Evolutionary conservation across 2,329 filamentous ascomycete genomes (phyloP).

Genomic region (Aspergillus uvarum): DNA sequence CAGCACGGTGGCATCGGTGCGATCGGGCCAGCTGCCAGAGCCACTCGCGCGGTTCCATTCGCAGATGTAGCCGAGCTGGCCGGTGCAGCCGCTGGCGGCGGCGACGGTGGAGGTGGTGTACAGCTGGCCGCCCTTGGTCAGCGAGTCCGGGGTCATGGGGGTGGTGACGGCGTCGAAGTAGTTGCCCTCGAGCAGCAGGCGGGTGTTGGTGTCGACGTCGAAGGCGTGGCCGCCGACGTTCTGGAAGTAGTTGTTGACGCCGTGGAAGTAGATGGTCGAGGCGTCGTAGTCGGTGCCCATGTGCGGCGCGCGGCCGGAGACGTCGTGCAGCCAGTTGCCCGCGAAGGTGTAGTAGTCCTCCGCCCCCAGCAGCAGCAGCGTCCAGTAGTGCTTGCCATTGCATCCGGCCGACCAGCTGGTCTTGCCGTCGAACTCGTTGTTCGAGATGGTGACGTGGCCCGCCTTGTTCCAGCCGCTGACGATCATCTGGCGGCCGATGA

Average conservation of each 20-base stretch:
- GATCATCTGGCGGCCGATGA: slow-evolving; percentile 37
- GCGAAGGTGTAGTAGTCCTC: slow-evolving; percentile 57
- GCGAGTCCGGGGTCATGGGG: slow-evolving; percentile 27
- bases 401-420: slow-evolving; percentile 57
- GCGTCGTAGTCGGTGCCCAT: neutral
- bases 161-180: slow-evolving; percentile 45
- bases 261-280: slow-evolving; percentile 54
- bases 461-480: slow-evolving; percentile 19
- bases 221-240: slow-evolving; percentile 48
- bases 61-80: slow-evolving; percentile 13
- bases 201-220: slow-evolving; percentile 29
- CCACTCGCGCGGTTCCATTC: slow-evolving; percentile 13
- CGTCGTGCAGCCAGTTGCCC: slow-evolving; percentile 60
- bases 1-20: slow-evolving; percentile 9
- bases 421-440: slow-evolving; percentile 58
- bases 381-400: slow-evolving; percentile 61
- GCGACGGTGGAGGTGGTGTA: slow-evolving; percentile 12
- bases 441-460: slow-evolving; percentile 45
- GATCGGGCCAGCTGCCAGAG: slow-evolving; percentile 10
- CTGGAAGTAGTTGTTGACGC: slow-evolving; percentile 41
- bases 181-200: slow-evolving; percentile 48
- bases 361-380: slow-evolving; percentile 30
- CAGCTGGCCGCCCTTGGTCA: slow-evolving; percentile 13
- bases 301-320: slow-evolving; percentile 54
- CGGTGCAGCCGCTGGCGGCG: slow-evolving; percentile 9